Evolutionary conservation across 805 yeast genomes (phyloP).

Genomic region (Candida endomychidarum): DNA sequence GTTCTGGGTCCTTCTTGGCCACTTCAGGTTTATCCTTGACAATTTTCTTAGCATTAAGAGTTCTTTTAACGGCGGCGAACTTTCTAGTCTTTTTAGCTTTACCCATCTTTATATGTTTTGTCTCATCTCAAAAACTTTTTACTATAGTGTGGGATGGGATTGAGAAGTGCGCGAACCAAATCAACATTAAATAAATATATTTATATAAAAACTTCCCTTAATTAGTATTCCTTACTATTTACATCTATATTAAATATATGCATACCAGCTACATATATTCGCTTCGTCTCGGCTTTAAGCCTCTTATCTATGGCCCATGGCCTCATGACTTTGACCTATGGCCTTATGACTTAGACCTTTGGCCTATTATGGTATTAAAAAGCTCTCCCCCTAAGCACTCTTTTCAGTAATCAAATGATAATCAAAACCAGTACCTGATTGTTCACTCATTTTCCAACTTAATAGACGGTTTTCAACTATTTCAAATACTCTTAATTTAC

Average conservation of each 20-base stretch:
- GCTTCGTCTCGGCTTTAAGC: no score
- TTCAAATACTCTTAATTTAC: constrained; percentile 37
- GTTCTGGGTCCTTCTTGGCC: constrained; percentile 64
- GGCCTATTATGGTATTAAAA: no score
- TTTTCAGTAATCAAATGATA: constrained; percentile 23
- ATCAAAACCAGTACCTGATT: constrained; percentile 24
- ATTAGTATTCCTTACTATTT: no score
- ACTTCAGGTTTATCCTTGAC: constrained; percentile 42
- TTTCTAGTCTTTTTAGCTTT: constrained; percentile 96
- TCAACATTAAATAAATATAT: no score
- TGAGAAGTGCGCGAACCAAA: no score
- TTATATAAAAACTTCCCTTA: no score
- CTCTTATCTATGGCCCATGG: no score
- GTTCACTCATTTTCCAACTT: constrained; percentile 40
- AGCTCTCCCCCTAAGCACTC: no score
- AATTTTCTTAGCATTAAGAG: constrained; percentile 71
- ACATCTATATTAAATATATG: neutral
- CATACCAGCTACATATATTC: no score
- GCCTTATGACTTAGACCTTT: no score
- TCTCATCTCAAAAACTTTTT: constrained; percentile 2
- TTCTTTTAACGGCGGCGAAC: constrained; percentile 89
- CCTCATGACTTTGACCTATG: no score
- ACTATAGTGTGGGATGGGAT: neutral
- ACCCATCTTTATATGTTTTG: constrained; percentile 60
- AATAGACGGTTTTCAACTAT: constrained; percentile 25